Percentiles rank a stretch among this genome's conserved stretches.
Conservation (phyloP, 2,329 filamentous ascomycete species). For the Fusarium buharicum region DNA sequence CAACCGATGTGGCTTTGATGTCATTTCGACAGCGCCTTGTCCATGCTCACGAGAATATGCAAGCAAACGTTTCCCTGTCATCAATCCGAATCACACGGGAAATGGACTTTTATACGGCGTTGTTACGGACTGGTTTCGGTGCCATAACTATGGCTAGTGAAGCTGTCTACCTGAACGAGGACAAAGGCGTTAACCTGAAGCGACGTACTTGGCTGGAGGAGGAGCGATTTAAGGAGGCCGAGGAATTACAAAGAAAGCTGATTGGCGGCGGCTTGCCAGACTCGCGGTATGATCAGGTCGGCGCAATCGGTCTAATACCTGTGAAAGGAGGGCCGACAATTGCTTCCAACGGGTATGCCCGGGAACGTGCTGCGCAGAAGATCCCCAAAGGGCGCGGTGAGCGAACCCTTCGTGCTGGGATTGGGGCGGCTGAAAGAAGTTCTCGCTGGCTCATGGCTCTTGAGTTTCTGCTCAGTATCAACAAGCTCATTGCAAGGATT, state of each 20-base stretch:
- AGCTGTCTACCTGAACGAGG: conserved; percentile 95
- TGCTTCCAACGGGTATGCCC: conserved; percentile 69
- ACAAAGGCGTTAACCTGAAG: conserved; percentile 76
- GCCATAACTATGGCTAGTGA: conserved; percentile 94
- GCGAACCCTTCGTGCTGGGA: conserved; percentile 67
- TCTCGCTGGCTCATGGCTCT: conserved; percentile 80
- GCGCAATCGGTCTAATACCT: conserved; percentile 65
- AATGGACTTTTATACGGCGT: conserved; percentile 95
- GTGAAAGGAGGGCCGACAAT: conserved; percentile 58
- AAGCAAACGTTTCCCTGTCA: conserved; percentile 87
- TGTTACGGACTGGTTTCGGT: conserved; percentile 86
- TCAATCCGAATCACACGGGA: conserved; percentile 82
- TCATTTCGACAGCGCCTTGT: conserved; percentile 69
- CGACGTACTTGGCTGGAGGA: conserved; percentile 92
- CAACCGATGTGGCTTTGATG: conserved; percentile 45
- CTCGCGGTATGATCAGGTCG: conserved; percentile 62
- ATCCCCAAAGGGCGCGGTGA: conserved; percentile 59
- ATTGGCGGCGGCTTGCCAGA: conserved; percentile 59
- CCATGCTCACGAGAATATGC: conserved; percentile 86
- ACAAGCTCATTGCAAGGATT: conserved; percentile 52
- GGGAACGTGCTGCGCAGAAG: conserved; percentile 74
- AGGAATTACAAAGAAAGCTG: conserved; percentile 66
- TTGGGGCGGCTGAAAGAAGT: conserved; percentile 82
- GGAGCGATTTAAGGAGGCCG: conserved; percentile 81
- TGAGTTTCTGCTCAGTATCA: conserved; percentile 81